A percentile compares a stretch with the other conserved stretches of the same genome.
These are phyloP conservation scores for Telfairia occidentalis DNA, from an alignment of 331 rosid genomes.

Conservation along the genomic window DNA sequence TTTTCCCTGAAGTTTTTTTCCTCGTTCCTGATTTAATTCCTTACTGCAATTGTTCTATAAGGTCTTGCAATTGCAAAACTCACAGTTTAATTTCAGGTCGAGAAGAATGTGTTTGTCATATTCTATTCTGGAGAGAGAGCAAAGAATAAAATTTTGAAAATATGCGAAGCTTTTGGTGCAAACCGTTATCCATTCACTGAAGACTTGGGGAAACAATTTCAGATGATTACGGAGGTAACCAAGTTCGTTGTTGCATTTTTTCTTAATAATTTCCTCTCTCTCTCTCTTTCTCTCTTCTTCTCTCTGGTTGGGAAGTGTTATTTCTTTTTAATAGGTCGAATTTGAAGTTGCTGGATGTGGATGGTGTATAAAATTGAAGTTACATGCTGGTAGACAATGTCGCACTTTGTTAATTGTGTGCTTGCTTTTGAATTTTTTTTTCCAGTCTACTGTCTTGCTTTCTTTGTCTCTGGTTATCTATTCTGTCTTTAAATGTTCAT, in stretches of 20 bases:
- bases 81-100: slow-evolving; percentile 34
- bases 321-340: background rate
- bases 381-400: background rate
- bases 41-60: slow-evolving; percentile 1
- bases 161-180: slow-evolving; percentile 76
- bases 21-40: background rate
- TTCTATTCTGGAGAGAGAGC: slow-evolving; percentile 76
- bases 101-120: slow-evolving; percentile 65
- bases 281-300: too few species aligned
- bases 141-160: slow-evolving; percentile 55
- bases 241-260: background rate
- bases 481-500: background rate
- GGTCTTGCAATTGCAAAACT: slow-evolving; percentile 8
- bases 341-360: background rate
- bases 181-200: slow-evolving; percentile 71
- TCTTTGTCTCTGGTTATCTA: background rate
- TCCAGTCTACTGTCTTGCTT: background rate
- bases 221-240: slow-evolving; percentile 50
- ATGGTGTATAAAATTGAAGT: background rate
- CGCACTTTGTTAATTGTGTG: background rate
- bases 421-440: background rate
- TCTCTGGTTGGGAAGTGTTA: background rate
- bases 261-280: background rate
- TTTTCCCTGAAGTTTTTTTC: background rate
- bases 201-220: slow-evolving; percentile 45